Evolutionary conservation across 306 rosid species (phyloP).

Genomic region (Erythrophleum fordii): DNA sequence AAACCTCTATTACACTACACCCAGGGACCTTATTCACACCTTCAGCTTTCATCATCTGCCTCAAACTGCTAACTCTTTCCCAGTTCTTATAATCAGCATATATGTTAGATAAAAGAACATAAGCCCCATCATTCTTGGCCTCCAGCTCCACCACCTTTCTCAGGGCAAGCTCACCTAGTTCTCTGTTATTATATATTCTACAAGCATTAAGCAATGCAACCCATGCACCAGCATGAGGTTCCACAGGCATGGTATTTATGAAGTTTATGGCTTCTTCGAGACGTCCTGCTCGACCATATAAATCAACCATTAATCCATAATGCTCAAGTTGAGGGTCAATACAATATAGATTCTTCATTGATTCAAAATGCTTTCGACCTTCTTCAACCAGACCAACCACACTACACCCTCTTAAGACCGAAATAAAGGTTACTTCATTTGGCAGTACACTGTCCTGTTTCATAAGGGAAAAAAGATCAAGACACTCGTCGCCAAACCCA

Average conservation of each 20-base stretch:
- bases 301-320: conserved; percentile 66
- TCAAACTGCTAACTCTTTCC: conserved; percentile 44
- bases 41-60: conserved; percentile 50
- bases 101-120: conserved; percentile 55
- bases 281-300: conserved; percentile 56
- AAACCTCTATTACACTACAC: conserved; percentile 58
- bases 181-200: conserved; percentile 52
- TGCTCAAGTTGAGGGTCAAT: conserved; percentile 63
- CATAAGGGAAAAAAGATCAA: conserved; percentile 55
- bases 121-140: conserved; percentile 54
- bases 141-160: conserved; percentile 56
- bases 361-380: conserved; percentile 51
- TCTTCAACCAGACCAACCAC: conserved; percentile 62
- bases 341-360: conserved; percentile 45
- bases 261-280: conserved; percentile 55
- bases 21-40: conserved; percentile 60
- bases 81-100: conserved; percentile 55
- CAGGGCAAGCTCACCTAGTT: conserved; percentile 51
- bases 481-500: conserved; percentile 56
- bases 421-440: conserved; percentile 51
- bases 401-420: conserved; percentile 54
- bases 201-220: conserved; percentile 61
- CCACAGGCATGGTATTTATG: conserved; percentile 57
- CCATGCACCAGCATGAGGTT: conserved; percentile 64
- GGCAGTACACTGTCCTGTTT: conserved; percentile 46